Evolutionary conservation across 768 basidiomycete genomes (phyloP).

Genomic region (Kwoniella mangroviensis): DNA sequence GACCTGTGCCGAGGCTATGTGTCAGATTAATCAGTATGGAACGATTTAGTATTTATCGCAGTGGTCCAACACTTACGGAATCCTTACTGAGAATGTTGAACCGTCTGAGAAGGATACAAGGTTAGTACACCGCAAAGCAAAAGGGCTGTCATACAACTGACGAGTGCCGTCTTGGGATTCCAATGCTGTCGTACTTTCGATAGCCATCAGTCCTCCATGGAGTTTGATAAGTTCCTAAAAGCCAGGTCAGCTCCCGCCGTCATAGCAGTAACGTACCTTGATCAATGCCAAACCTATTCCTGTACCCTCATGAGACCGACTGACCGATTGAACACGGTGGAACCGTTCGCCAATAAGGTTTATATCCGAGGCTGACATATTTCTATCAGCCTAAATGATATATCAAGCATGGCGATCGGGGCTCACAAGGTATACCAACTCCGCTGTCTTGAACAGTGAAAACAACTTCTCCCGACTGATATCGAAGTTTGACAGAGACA

Average conservation of each 20-base stretch:
- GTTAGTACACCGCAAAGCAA: too few species aligned
- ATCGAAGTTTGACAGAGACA: constrained; percentile 50
- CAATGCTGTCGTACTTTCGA: constrained; percentile 50
- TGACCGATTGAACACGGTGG: constrained; percentile 57
- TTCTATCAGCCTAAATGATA: neutral
- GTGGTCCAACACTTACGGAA: constrained; percentile 42
- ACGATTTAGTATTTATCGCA: too few species aligned
- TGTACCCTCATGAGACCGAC: constrained; percentile 58
- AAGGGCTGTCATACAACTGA: constrained; percentile 13
- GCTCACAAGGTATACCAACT: constrained; percentile 57
- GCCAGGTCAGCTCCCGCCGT: neutral
- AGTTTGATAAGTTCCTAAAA: constrained; percentile 58
- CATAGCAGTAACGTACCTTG: constrained; percentile 38
- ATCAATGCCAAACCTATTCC: constrained; percentile 59
- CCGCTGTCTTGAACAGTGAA: constrained; percentile 57
- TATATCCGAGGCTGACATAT: constrained; percentile 45
- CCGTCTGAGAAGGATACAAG: constrained; percentile 37
- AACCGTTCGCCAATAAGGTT: constrained; percentile 58
- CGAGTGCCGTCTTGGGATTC: constrained; percentile 51
- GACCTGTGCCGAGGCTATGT: constrained; percentile 51
- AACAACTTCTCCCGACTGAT: constrained; percentile 35
- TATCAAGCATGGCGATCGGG: neutral
- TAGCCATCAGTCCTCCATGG: constrained; percentile 56
- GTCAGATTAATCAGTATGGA: neutral
- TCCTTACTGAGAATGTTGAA: constrained; percentile 55